A percentile compares a stretch with the other conserved stretches of the same genome.
These are phyloP conservation scores for Melaleuca alternifolia DNA, from an alignment of 345 rosid species.

Conservation along the genomic window DNA sequence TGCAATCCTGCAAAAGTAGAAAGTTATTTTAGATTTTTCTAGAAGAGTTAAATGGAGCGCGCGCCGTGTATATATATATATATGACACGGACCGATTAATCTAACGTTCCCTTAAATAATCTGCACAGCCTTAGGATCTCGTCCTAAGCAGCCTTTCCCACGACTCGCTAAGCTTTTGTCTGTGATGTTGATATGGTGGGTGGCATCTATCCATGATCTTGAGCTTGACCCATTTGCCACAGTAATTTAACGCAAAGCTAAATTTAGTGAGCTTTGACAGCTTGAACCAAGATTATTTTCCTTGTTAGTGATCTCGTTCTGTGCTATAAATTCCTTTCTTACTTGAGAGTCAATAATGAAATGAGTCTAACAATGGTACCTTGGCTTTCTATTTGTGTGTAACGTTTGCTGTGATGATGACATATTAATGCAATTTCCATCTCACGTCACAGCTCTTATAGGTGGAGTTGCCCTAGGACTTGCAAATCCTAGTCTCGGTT, in stretches of 20 bases:
- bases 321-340: background rate
- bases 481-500: constrained; percentile 78
- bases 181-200: background rate
- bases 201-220: background rate
- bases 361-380: background rate
- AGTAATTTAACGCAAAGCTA: background rate
- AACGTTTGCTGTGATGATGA: background rate
- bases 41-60: too few species aligned
- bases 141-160: too few species aligned
- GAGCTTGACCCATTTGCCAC: background rate
- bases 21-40: too few species aligned
- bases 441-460: constrained; percentile 53
- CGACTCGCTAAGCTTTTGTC: background rate
- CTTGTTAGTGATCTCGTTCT: background rate
- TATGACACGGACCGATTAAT: too few species aligned
- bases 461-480: constrained; percentile 73
- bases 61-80: too few species aligned
- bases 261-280: background rate
- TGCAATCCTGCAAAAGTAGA: too few species aligned
- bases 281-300: background rate
- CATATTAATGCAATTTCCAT: background rate
- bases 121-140: too few species aligned
- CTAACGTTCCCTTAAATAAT: too few species aligned
- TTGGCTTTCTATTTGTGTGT: background rate
- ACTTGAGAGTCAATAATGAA: background rate